Conservation (phyloP, 768 basidiomycete species). For the Paxillus involutus region DNA sequence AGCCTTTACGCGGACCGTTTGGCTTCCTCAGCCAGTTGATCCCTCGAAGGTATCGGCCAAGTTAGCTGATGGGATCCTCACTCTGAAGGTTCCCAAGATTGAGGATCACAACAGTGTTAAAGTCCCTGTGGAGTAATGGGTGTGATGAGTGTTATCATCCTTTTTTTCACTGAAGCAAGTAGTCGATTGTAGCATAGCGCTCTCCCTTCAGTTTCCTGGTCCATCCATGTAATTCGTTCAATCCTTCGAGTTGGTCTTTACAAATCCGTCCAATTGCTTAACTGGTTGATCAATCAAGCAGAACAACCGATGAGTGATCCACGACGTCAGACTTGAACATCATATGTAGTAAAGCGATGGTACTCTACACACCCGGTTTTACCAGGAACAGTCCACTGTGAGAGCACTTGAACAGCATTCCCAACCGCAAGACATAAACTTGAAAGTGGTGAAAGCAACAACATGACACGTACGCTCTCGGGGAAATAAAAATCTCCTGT, state of each 20-base stretch:
- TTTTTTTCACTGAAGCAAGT: neutral
- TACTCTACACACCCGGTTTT: neutral
- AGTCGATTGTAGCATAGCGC: neutral
- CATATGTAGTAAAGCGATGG: too few relatives aligned
- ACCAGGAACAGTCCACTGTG: slow-evolving; percentile 31
- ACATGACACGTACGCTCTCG: neutral
- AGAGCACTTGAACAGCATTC: slow-evolving; percentile 43
- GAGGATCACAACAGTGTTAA: slow-evolving; percentile 57
- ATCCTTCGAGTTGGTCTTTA: neutral
- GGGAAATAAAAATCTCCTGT: slow-evolving; percentile 76
- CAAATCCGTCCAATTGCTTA: too few relatives aligned
- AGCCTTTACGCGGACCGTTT: slow-evolving; percentile 67
- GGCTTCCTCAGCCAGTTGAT: slow-evolving; percentile 67
- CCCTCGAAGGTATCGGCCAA: slow-evolving; percentile 57
- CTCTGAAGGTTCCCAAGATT: slow-evolving; percentile 56
- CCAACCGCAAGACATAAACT: neutral
- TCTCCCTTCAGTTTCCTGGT: neutral
- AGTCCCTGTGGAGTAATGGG: slow-evolving; percentile 36
- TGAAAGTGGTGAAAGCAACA: neutral
- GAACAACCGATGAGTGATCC: too few relatives aligned
- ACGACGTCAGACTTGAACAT: too few relatives aligned
- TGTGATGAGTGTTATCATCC: neutral
- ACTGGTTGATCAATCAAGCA: too few relatives aligned
- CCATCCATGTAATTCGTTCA: slow-evolving; percentile 8
- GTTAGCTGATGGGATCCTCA: slow-evolving; percentile 69